Evolutionary conservation across 2,329 filamentous ascomycete species (phyloP), one percentile per base, ranked within the genome.

Genomic region (Dactylonectria macrodidyma): DNA sequence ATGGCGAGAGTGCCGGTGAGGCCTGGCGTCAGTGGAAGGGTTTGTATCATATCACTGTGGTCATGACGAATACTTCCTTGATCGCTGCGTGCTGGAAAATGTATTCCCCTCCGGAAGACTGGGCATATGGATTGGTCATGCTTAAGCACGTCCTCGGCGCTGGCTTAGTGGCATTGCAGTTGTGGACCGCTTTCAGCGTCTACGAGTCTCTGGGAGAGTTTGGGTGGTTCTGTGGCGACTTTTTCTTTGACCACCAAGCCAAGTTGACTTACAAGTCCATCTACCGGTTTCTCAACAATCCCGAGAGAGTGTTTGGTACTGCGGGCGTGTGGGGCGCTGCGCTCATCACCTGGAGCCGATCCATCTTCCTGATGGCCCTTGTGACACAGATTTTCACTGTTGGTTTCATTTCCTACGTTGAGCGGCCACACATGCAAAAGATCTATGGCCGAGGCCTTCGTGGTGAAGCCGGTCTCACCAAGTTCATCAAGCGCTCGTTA

Each of bases 1-100:
- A 92, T 77, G 96, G 96, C 69, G 96, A 98, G 80, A 95, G 89
- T 68, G 91, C 91, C 3, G 92, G 92, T 68, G 96, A 98, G 81
- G 95, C 95, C 4, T 99, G 96, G 96, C 91, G 92, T 64, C 95
- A 99, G 80, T 99, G 96, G 96, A 98, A 98, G 82, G 94, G 93
- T 36, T 90, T 97, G 77, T 98, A 98, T 77, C 94, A 99, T 79
- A 86, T 98, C 73, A 97, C 94, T 81, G 95, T 95, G 88, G 90
- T 91, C 64, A 91, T 98, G 89, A 95, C 93, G 81, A 95, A 97
- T 76, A 88, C 92, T 22, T 95, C 93, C 65, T 97, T 98, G 80
- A 87, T 95, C 67, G 94, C 95, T 19, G 95, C 95, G 2, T 94
- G 93, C 72, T 98, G 94, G 94, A 99, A 98, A 84, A 93, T 97